Conservation (phyloP, 2,329 filamentous ascomycete species). For the Rhexocercosporidium sp. region DNA sequence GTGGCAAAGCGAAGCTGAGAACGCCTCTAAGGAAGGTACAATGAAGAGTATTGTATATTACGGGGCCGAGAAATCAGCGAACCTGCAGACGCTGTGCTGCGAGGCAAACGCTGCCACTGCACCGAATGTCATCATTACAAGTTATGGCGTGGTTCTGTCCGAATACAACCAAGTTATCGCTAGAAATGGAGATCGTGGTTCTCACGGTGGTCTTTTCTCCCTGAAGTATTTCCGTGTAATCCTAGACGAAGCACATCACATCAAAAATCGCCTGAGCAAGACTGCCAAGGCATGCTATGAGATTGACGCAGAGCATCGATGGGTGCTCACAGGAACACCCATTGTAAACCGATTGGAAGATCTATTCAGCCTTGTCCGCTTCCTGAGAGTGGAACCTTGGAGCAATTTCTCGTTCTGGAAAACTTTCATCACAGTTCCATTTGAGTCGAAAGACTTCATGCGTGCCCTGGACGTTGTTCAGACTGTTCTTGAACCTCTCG, state of each 20-base stretch:
- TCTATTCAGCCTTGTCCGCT: constrained; percentile 89
- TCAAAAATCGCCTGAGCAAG: constrained; percentile 90
- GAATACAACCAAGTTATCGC: constrained; percentile 80
- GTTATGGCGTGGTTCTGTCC: constrained; percentile 89
- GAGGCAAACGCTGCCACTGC: constrained; percentile 74
- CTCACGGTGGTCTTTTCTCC: constrained; percentile 81
- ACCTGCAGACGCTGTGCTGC: constrained; percentile 80
- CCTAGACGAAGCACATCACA: constrained; percentile 91
- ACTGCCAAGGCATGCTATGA: constrained; percentile 96
- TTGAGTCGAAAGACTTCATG: constrained; percentile 94
- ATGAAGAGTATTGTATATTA: constrained; percentile 91
- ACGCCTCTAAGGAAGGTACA: constrained; percentile 83
- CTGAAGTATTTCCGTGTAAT: constrained; percentile 95
- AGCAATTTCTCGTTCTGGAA: constrained; percentile 99
- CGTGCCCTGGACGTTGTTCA: constrained; percentile 95
- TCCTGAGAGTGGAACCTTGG: constrained; percentile 95
- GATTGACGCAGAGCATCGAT: constrained; percentile 81
- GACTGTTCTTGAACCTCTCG: constrained; percentile 93
- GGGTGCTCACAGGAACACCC: constrained; percentile 92
- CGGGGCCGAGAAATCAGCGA: constrained; percentile 79
- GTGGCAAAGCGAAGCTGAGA: constrained; percentile 95
- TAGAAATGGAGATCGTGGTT: constrained; percentile 67
- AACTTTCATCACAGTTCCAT: constrained; percentile 96
- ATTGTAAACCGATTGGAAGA: constrained; percentile 97
- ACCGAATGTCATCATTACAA: constrained; percentile 92